Evolutionary conservation across 2,329 filamentous ascomycete species (phyloP), one percentile per base, ranked within the genome.

Genomic region (Ceratocystis diversiconidia): DNA sequence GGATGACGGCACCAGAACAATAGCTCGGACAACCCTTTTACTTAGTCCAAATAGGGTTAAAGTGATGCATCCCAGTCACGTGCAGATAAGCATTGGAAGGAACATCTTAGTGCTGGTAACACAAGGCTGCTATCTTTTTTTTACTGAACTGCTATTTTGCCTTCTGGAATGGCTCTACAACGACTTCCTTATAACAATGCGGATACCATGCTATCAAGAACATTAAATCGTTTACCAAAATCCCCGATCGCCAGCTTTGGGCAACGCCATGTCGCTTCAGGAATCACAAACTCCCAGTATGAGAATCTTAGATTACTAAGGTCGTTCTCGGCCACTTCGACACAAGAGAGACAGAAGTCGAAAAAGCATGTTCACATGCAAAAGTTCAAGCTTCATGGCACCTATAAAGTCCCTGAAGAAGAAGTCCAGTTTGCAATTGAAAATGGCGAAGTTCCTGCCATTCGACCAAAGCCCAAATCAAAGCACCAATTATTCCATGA

Each of bases 61-160:
- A 60, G 62, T 59, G 36, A 22, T n/a, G 10, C 10, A 8, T 44
- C 1, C 10, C 2, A 3, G 12, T 65, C 63, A 65, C 63, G 63
- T 65, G 63, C 12, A 36, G 43, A 48, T 57, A 25, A 36, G 30
- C 7, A 12, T 4, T 86, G 90, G 81, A 25, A 82, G 7, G 19
- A 63, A 63, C 15, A 55, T 48, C 19, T n/a, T 32, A 17, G 30
- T 19, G 46, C 15, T 65, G 57, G 25, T 62, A 25, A 36, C 43
- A 65, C 63, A 67, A 60, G 57, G 66, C 59, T 65, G 46, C 8
- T 28, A 7, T 15, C 32, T 44, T 22, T 48, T 67, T 5, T 46
- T 19, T 48, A 30, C 25, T 52, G 30, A 22, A 46, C 50, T n/a
- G 57, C 48, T 48, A 41, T 8, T 52, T 48, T 17, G 41, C 17